Conservation (phyloP, 2,329 filamentous ascomycete species). For the Alternaria sp. region DNA sequence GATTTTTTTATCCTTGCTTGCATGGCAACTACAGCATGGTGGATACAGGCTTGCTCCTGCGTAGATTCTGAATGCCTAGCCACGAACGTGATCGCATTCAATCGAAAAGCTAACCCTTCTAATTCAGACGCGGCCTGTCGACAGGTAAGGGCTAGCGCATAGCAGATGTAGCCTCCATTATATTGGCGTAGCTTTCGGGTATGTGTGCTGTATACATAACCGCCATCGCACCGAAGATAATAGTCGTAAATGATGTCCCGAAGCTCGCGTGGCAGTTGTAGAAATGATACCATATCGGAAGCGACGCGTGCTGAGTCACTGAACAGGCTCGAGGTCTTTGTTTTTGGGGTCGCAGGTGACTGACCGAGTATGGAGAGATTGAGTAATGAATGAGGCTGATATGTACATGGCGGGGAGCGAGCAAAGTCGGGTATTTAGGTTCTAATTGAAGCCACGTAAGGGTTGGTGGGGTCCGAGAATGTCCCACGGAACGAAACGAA, state of each 20-base stretch:
- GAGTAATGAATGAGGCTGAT: too few relatives aligned
- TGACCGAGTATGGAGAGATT: too few relatives aligned
- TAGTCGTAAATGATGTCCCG: slow-evolving; percentile 21
- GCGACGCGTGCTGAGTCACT: too few relatives aligned
- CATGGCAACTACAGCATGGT: not conserved
- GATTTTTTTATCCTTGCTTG: not conserved
- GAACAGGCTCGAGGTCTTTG: too few relatives aligned
- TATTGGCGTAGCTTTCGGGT: not conserved
- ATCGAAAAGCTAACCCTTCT: not conserved
- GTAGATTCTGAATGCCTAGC: not conserved
- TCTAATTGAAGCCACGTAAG: too few relatives aligned
- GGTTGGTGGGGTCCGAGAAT: too few relatives aligned
- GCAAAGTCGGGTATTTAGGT: too few relatives aligned
- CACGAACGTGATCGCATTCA: not conserved
- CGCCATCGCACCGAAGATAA: slow-evolving; percentile 14
- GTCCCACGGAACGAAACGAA: too few relatives aligned
- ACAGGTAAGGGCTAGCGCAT: not conserved
- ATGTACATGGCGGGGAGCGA: too few relatives aligned
- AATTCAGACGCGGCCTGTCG: not conserved
- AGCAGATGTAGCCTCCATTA: not conserved
- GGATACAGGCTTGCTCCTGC: not conserved
- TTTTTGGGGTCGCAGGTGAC: too few relatives aligned
- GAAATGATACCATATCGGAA: too few relatives aligned
- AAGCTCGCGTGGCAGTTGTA: slow-evolving; percentile 18
- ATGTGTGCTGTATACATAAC: slow-evolving; percentile 12